Percentiles rank a stretch among this genome's conserved stretches.
phyloP scores from a whole-genome alignment of 768 basidiomycete species.

The Psilocybe cubensis region DNA sequence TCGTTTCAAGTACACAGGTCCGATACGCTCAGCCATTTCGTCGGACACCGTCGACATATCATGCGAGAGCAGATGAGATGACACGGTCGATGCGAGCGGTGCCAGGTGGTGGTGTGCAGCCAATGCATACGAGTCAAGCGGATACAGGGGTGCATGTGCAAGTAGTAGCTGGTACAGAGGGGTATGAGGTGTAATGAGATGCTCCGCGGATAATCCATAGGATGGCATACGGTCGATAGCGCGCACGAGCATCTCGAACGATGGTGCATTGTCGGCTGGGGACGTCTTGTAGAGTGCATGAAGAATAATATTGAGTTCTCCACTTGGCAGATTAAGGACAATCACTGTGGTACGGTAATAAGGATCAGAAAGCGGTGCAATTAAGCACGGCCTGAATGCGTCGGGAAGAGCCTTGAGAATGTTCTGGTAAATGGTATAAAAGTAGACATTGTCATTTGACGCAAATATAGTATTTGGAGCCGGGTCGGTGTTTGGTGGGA shows the following conservation, averaged over 20 bases:
- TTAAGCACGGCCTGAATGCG: constrained; percentile 31
- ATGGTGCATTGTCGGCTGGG: constrained; percentile 54
- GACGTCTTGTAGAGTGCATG: constrained; percentile 56
- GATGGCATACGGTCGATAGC: constrained; percentile 42
- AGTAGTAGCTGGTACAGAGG: constrained; percentile 37
- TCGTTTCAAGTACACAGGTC: constrained; percentile 43
- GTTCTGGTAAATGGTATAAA: not conserved
- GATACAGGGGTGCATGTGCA: constrained; percentile 33
- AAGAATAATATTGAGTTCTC: constrained; percentile 56
- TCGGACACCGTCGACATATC: constrained; percentile 39
- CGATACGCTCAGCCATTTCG: constrained; percentile 38
- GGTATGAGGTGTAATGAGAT: constrained; percentile 27
- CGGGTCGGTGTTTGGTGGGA: not conserved
- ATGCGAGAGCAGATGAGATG: constrained; percentile 42
- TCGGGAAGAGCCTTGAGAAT: not conserved
- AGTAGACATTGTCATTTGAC: not conserved
- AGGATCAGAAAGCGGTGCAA: constrained; percentile 8
- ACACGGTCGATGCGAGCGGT: constrained; percentile 40
- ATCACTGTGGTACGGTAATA: constrained; percentile 37
- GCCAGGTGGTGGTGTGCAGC: constrained; percentile 38
- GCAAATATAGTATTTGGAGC: not conserved
- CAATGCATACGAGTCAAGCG: constrained; percentile 45
- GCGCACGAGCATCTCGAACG: constrained; percentile 46
- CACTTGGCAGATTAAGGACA: constrained; percentile 45
- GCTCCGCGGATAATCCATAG: constrained; percentile 25